phyloP scores from a whole-genome alignment of 1,284 basidiomycete species.

The Volvariella volvacea region DNA sequence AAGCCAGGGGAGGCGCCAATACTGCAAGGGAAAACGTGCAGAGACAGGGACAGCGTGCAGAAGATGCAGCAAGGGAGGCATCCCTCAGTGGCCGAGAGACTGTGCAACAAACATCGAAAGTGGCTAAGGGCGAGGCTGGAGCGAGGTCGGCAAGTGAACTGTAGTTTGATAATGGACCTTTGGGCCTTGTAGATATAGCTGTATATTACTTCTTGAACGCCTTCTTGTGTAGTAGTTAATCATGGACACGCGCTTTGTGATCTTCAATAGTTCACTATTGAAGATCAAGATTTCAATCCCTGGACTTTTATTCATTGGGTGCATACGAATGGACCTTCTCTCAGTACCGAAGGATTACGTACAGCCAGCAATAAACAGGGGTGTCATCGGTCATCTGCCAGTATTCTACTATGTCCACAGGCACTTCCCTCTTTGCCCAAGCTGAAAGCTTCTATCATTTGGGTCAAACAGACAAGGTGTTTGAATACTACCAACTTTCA shows the following conservation, averaged over 20 bases:
- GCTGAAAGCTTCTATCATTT: neutral
- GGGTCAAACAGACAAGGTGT: conserved; percentile 8
- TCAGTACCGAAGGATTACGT: too few relatives aligned
- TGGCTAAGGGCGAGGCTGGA: neutral
- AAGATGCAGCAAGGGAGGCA: neutral
- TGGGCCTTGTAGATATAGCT: too few relatives aligned
- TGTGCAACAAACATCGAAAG: neutral
- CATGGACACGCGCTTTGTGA: too few relatives aligned
- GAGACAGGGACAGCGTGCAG: neutral
- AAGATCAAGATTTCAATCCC: too few relatives aligned
- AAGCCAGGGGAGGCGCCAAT: neutral
- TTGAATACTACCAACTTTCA: conserved; percentile 17
- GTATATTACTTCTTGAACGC: too few relatives aligned
- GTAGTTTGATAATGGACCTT: neutral
- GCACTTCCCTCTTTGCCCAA: neutral
- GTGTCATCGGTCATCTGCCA: too few relatives aligned
- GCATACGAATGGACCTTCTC: too few relatives aligned
- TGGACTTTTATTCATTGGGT: too few relatives aligned
- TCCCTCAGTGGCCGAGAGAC: neutral
- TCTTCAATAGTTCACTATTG: too few relatives aligned
- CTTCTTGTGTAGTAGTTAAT: too few relatives aligned
- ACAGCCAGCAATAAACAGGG: too few relatives aligned
- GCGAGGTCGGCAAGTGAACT: neutral
- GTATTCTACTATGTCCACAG: too few relatives aligned
- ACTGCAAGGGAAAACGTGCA: neutral